These are phyloP conservation scores for Albifimbria verrucaria DNA, from an alignment of 2,329 filamentous ascomycete species.

Conservation along the genomic window DNA sequence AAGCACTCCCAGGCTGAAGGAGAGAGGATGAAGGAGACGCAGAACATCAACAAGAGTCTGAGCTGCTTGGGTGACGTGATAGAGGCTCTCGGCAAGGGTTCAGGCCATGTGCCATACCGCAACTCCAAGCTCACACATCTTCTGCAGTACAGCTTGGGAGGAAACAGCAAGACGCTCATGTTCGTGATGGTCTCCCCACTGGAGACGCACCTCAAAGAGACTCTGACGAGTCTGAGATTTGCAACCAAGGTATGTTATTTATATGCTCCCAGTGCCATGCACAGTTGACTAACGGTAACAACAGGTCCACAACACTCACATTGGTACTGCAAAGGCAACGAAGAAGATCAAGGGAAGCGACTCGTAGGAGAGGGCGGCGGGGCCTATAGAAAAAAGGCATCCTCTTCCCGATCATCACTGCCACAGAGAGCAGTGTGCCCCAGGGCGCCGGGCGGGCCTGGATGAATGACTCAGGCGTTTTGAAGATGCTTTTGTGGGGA, in stretches of 20 bases:
- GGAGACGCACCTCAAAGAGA: conserved; percentile 87
- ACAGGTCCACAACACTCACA: conserved; percentile 85
- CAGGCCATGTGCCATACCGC: conserved; percentile 84
- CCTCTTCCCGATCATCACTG: too few species aligned
- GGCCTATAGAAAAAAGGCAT: conserved; percentile 2
- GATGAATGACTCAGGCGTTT: too few species aligned
- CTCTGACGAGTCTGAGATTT: conserved; percentile 90
- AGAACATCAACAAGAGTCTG: conserved; percentile 95
- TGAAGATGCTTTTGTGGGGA: not conserved
- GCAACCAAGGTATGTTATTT: conserved; percentile 73
- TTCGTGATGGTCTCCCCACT: conserved; percentile 97
- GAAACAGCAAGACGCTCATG: conserved; percentile 97
- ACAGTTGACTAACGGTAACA: conserved; percentile 10
- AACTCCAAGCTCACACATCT: conserved; percentile 97
- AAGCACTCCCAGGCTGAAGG: conserved; percentile 85
- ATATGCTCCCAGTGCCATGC: not conserved
- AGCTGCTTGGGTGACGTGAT: conserved; percentile 94
- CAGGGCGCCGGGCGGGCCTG: too few species aligned
- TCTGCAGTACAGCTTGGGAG: conserved; percentile 89
- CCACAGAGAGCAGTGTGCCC: too few species aligned
- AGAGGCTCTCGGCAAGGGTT: conserved; percentile 81
- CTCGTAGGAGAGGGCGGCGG: conserved; percentile 17
- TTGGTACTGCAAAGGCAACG: conserved; percentile 79
- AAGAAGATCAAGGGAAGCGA: conserved; percentile 52
- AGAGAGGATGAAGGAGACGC: conserved; percentile 86